Percentiles rank a stretch among this genome's conserved stretches.
phyloP scores from a whole-genome alignment of 2,329 filamentous ascomycete species.

The Aureobasidium uvarum region DNA sequence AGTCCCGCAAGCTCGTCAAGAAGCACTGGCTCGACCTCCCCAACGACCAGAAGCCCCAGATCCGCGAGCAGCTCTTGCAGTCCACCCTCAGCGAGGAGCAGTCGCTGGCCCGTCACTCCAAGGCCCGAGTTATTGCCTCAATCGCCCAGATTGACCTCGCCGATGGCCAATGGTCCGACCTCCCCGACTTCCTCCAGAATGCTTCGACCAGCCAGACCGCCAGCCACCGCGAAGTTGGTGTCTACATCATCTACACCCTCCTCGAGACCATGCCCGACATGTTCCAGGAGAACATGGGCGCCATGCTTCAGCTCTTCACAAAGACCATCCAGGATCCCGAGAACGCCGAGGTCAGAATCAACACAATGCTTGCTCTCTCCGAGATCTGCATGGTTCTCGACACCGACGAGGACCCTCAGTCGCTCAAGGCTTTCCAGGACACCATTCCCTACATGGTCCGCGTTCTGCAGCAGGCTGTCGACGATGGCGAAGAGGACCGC shows the following conservation, averaged over 20 bases:
- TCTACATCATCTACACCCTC: constrained; percentile 90
- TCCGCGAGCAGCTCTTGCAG: constrained; percentile 80
- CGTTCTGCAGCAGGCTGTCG: constrained; percentile 80
- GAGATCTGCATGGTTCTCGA: constrained; percentile 85
- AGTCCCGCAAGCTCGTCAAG: constrained; percentile 75
- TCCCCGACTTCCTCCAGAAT: constrained; percentile 75
- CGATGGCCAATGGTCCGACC: constrained; percentile 79
- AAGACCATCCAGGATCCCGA: constrained; percentile 87
- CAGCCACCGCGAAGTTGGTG: constrained; percentile 81
- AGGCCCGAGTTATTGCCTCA: constrained; percentile 81
- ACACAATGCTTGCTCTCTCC: constrained; percentile 87
- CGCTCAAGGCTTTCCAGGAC: constrained; percentile 71
- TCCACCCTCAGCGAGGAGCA: constrained; percentile 77
- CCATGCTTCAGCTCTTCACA: constrained; percentile 79
- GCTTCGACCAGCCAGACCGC: constrained; percentile 73
- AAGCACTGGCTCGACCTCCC: constrained; percentile 82
- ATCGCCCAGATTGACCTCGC: constrained; percentile 85
- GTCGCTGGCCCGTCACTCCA: constrained; percentile 75
- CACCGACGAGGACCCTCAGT: constrained; percentile 75
- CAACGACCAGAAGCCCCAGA: constrained; percentile 71
- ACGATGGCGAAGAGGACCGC: constrained; percentile 75
- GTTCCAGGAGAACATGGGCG: constrained; percentile 75
- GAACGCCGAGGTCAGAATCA: constrained; percentile 89
- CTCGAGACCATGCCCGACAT: constrained; percentile 82
- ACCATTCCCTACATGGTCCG: constrained; percentile 85